Evolutionary conservation across 176 grass and related monocot species (phyloP).

Genomic region (Musa itinerans): DNA sequence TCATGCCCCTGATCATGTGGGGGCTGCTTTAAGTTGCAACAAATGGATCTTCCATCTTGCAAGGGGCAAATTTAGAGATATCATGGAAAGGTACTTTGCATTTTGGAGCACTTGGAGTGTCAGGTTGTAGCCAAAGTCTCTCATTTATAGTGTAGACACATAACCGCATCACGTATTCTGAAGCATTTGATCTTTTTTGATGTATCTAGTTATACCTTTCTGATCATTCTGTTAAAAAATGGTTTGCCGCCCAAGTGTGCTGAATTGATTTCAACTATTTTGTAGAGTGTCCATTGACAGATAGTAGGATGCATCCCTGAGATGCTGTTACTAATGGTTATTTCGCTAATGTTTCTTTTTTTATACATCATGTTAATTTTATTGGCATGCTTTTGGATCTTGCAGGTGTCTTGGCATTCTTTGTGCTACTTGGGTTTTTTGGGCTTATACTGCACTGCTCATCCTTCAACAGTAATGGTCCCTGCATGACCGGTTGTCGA

Average conservation of each 20-base stretch:
- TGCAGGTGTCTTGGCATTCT: constrained; percentile 86
- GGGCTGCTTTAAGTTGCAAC: background rate
- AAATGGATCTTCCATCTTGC: background rate
- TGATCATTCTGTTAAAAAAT: background rate
- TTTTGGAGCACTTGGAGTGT: too few species aligned
- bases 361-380: background rate
- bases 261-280: background rate
- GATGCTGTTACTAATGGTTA: too few species aligned
- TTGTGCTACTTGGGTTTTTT: constrained; percentile 85
- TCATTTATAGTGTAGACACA: background rate
- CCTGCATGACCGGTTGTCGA: constrained; percentile 71
- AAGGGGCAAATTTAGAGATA: background rate
- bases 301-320: background rate
- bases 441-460: constrained; percentile 84
- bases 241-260: background rate
- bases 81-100: too few species aligned
- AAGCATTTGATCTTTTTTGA: background rate
- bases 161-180: background rate
- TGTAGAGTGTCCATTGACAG: background rate
- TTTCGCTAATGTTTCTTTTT: too few species aligned
- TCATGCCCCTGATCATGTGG: too few species aligned
- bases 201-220: background rate
- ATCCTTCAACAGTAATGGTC: constrained; percentile 72
- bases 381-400: background rate
- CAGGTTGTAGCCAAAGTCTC: background rate